Evolutionary conservation across 148 eudicot genomes (phyloP), one percentile per base, ranked within the genome.

Genomic region (Chenopodium formosanum): DNA sequence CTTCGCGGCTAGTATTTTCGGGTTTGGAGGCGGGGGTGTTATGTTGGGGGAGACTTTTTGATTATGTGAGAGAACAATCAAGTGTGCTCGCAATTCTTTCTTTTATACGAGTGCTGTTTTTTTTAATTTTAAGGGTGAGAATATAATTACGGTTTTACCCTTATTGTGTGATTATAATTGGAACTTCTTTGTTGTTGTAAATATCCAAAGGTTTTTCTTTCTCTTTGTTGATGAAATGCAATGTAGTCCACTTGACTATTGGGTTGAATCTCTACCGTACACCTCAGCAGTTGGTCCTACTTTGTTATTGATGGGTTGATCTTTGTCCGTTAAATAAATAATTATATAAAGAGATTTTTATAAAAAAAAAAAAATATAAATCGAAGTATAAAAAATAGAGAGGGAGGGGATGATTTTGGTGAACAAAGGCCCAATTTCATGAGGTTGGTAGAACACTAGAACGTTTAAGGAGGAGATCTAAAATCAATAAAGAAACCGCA

Each of bases 241-340:
- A 77, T 77, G 2, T 77, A 71, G 78, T 78, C 85, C 85, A 78
- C 85, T 82, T 63, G 81, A 78, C 85, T 20, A 3, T 19, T 82
- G 50, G 22, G 72, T 60, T 14, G 50, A 65, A 83, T 78, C 78
- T 40, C 22, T 4, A 44, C 85, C 82, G 85, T 83, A 83, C 74
- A 83, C 82, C 77, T 83, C 81, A 65, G 76, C 70, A 79, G 2
- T 0, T 62, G 78, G 74, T 22, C 40, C 50, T 34, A 17, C 14
- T 14, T 77, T 20, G 60, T 5, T 52, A 62, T 65, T 70, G 69
- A 66, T 82, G 76, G 60, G 80, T 82, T 53, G 44, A 44, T 77
- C 64, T 77, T 46, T 37, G 75, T 46, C 68, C 74, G 71, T n/a
- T 66, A 14, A 56, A 11, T 10, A 11, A 13, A 9, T 48, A 9